Percentiles rank a stretch among this genome's conserved stretches.
Evolutionary conservation across 108 stramenopile genomes (phyloP).

Genomic region (Nannochloropsis oceanica): DNA sequence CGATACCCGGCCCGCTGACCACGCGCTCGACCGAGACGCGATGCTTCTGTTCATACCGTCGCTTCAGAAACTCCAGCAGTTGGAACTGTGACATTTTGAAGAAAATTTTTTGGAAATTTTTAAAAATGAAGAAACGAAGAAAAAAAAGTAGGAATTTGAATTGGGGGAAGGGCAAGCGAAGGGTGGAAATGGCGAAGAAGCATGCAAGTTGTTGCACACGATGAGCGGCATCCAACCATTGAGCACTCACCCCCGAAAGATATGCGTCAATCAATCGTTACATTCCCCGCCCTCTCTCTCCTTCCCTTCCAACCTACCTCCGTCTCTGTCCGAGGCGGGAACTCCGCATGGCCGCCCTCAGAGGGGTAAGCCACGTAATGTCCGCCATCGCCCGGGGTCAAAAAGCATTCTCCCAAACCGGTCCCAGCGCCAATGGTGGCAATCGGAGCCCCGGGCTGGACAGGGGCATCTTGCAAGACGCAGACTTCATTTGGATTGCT

Average conservation of each 20-base stretch:
- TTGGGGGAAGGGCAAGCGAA: no score
- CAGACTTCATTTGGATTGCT: neutral
- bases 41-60: constrained; percentile 43
- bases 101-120: no score
- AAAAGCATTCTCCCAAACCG: constrained; percentile 83
- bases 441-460: constrained; percentile 49
- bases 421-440: constrained; percentile 90
- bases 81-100: neutral
- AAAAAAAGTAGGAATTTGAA: no score
- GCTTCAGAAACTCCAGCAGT: constrained; percentile 47
- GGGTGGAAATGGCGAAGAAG: no score
- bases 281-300: neutral
- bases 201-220: no score
- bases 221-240: no score
- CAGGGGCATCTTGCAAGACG: constrained; percentile 3
- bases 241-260: no score
- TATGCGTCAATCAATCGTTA: no score
- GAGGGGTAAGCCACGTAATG: constrained; percentile 79
- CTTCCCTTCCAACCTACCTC: constrained; percentile 39
- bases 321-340: constrained; percentile 57
- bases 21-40: constrained; percentile 87
- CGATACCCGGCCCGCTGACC: constrained; percentile 79
- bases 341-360: constrained; percentile 93
- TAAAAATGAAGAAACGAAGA: no score
- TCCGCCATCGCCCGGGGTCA: constrained; percentile 34